A percentile compares a stretch with the other conserved stretches of the same genome.
These are phyloP conservation scores for Solanum neorickii DNA, from an alignment of 257 asterid genomes.

Conservation along the genomic window DNA sequence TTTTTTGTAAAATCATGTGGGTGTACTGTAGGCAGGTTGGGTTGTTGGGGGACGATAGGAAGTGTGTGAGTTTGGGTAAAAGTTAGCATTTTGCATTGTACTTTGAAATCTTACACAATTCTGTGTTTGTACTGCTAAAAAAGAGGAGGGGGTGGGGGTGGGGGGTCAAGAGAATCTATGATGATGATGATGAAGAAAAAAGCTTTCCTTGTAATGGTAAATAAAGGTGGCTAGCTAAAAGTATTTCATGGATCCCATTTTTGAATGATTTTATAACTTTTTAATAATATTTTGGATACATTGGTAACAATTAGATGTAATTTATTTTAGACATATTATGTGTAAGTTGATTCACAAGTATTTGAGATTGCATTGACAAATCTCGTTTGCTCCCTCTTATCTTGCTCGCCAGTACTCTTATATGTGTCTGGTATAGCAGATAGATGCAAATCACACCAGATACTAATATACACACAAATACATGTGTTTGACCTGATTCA, in stretches of 20 bases:
- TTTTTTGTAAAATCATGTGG: not conserved
- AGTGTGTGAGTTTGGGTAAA: not conserved
- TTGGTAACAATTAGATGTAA: too few species aligned
- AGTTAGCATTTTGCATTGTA: not conserved
- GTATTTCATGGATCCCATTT: not conserved
- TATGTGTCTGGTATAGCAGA: not conserved
- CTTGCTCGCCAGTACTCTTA: not conserved
- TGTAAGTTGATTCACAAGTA: too few species aligned
- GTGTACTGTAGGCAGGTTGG: not conserved
- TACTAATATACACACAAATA: not conserved
- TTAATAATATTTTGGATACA: not conserved
- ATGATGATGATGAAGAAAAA: not conserved
- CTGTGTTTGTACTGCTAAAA: not conserved
- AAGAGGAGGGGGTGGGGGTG: not conserved
- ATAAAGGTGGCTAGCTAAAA: not conserved
- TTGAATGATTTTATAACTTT: not conserved
- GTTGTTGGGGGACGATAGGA: not conserved
- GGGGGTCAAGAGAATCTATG: not conserved
- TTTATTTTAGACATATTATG: too few species aligned
- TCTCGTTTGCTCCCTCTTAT: too few species aligned
- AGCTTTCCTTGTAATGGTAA: not conserved
- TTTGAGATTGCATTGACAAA: not conserved
- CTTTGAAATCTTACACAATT: not conserved
- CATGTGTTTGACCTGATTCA: not conserved
- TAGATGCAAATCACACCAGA: too few species aligned